Evolutionary conservation across 441 rosid genomes (phyloP), one percentile per base, ranked within the genome.

Genomic region (Pelargonium cotyledonis): DNA sequence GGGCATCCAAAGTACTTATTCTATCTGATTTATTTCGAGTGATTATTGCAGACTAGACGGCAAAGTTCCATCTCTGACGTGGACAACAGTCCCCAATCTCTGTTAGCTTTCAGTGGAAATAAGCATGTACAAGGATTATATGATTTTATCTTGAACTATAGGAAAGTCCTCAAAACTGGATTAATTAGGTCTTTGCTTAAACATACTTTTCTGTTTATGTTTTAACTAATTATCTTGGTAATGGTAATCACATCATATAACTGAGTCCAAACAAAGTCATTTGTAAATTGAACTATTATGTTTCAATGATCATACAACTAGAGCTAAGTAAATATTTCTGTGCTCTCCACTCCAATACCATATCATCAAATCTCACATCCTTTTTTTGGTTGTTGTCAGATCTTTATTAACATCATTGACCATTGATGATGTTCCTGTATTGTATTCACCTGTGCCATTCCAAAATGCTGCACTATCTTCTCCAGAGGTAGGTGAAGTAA

Each of bases 81-180:
- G 72, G 99, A 95, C 74, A 88, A 86, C 78, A 90, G 85, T 68
- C 85, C 97, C 35, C 85, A 90, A 76, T 95, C 98, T 57, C 76
- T 95, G 78, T 81, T 95, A 75, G 93, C 90, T 66, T 80, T 92
- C 82, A 64, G 53, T 16, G 96, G 97, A 73, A 87, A 80, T 70
- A 77, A 76, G 74, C 80, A 77, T 43, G 86, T 90, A 4, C 97
- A 95, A 67, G 90, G 94, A 63, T 80, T 95, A 55, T 92, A 81
- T 75, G 98, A 90, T 65, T 79, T 95, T 77, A 75, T 95, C 77
- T 74, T 95, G 82, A 95, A 92, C 83, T 89, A 90, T 82, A 87
- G 96, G 98, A 89, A 74, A 26, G 82, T 66, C 29, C 40, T 47
- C 16, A 18, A 16, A 15, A 11, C 57, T 10, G 2, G 57, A 2